phyloP scores from a whole-genome alignment of 2,329 filamentous ascomycete genomes.

The Cladophialophora yegresii region DNA sequence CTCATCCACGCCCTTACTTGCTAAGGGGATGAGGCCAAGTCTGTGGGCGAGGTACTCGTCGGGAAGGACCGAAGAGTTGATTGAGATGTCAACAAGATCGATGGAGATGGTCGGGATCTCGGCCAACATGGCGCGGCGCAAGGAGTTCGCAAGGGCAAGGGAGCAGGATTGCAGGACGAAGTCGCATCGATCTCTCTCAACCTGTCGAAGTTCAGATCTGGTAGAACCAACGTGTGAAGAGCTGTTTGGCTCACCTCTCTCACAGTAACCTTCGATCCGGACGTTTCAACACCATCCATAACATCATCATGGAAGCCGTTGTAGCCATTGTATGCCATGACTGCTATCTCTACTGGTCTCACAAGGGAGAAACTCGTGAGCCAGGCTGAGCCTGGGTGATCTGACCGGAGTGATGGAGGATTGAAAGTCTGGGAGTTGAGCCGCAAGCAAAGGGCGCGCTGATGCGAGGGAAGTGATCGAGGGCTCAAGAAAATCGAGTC shows the following conservation, averaged over 20 bases:
- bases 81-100: constrained; percentile 88
- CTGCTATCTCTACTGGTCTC: constrained; percentile 10
- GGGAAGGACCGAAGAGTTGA: constrained; percentile 91
- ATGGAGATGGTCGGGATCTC: constrained; percentile 95
- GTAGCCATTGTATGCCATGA: constrained; percentile 36
- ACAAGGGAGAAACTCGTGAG: background rate
- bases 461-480: background rate
- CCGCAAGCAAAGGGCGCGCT: background rate
- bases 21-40: constrained; percentile 84
- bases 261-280: constrained; percentile 52
- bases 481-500: background rate
- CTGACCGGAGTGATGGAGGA: background rate
- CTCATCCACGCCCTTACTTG: constrained; percentile 77
- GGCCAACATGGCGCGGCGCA: constrained; percentile 86
- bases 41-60: constrained; percentile 96
- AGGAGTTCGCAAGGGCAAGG: constrained; percentile 86
- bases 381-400: background rate
- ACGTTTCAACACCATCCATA: constrained; percentile 50
- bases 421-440: background rate
- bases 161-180: constrained; percentile 90
- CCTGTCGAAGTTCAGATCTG: constrained; percentile 53
- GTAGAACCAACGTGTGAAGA: background rate
- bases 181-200: constrained; percentile 77
- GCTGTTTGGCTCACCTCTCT: constrained; percentile 44
- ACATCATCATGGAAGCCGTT: constrained; percentile 36